Base-by-base conservation (phyloP, 805 yeast genomes). In the Phaffomyces opuntiae region DNA sequence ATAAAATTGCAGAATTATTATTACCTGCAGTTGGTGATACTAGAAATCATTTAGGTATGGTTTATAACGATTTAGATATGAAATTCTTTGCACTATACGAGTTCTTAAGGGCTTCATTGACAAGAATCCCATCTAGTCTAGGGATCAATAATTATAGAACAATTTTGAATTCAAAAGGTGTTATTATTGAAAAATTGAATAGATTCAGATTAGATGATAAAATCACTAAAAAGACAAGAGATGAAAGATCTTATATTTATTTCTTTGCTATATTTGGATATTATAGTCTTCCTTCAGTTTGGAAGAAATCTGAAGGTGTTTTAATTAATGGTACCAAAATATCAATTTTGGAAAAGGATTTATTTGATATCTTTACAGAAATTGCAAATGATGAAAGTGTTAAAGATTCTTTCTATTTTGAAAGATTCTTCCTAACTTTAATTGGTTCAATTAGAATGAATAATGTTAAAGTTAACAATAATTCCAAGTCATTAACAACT, bases 1-100 rank as follows among this genome's bases (percentile, higher is more conserved):
- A 80, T 53, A 70, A 74, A 41, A 60, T 69, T 39, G 80, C 87
- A 17, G 73, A 78, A 31, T 56, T 76, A 26, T 62, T 83, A 17
- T 60, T 82, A 26, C 90, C 91, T 1, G 77, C 87, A 0, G 68
- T 81, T 46, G 85, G 85, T 44, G 89, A 82, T 54, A 82, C 79
- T 27, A 76, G 76, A 53, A 78, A 78, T 52, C 81, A 78, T 52
- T 69, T 77, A 40, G 86, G 82, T 3, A 73, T 80, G 25, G 66
- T 72, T 36, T 70, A 76, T 49, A 77, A 79, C 68, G 74, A 52
- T 4, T 41, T 43, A 11, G 51, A 43, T 14, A 42, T 48, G 16
- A 46, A 31, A 24, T 25, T 59, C 5, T 26, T 39, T 12, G 71
- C 77, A 0, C 54, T 64, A 21, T 63, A 71, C 48, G 74, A 76